These are phyloP conservation scores for Annulohypoxylon bovei DNA, from an alignment of 495 filamentous ascomycete species.

Conservation along the genomic window DNA sequence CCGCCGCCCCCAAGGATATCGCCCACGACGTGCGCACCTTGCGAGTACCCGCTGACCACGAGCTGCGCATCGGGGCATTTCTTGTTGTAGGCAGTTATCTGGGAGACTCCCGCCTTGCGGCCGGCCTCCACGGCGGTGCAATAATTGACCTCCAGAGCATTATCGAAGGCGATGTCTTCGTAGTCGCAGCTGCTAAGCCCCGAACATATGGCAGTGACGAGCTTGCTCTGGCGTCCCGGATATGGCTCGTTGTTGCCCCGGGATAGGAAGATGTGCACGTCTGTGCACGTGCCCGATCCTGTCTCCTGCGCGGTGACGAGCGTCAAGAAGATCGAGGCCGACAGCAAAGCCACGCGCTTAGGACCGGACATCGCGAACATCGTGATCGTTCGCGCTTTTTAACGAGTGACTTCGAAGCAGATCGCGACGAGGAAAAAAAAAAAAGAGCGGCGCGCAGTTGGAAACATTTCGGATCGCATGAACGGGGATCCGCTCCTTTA, in stretches of 20 bases:
- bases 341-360: neutral
- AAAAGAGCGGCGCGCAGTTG: neutral
- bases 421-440: neutral
- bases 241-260: conserved; percentile 46
- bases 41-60: conserved; percentile 45
- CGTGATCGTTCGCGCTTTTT: neutral
- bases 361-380: neutral
- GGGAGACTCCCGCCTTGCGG: conserved; percentile 20
- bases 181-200: conserved; percentile 44
- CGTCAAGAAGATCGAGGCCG: neutral
- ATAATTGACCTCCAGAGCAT: conserved; percentile 28
- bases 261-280: conserved; percentile 44
- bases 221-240: conserved; percentile 39
- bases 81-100: conserved; percentile 39
- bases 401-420: neutral
- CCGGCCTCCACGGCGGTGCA: conserved; percentile 40
- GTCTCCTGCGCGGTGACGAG: conserved; percentile 19
- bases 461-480: neutral
- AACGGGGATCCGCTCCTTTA: neutral
- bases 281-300: conserved; percentile 29
- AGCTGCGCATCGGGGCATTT: conserved; percentile 42
- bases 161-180: conserved; percentile 42
- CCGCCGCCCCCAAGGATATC: conserved; percentile 39
- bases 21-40: conserved; percentile 41
- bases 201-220: conserved; percentile 36